phyloP scores from a whole-genome alignment of 2,329 filamentous ascomycete genomes.

The Fusarium sp. region DNA sequence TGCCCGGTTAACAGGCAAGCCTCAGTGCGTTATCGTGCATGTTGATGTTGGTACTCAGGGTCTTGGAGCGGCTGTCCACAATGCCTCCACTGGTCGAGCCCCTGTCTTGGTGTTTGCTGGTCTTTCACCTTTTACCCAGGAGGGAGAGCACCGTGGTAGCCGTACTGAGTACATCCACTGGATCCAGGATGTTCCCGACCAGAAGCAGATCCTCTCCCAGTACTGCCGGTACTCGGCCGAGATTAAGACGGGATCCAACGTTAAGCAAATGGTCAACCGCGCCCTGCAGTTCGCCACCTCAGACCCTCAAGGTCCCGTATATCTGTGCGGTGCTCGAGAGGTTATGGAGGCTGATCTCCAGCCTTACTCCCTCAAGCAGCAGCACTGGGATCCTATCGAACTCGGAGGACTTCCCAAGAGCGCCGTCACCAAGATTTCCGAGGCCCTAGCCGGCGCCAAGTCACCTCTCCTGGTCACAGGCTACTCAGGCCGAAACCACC shows the following conservation, averaged over 20 bases:
- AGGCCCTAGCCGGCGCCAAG: slow-evolving; percentile 72
- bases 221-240: slow-evolving; percentile 88
- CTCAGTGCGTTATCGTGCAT: slow-evolving; percentile 83
- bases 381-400: slow-evolving; percentile 77
- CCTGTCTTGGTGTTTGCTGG: slow-evolving; percentile 85
- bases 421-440: slow-evolving; percentile 70
- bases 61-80: slow-evolving; percentile 82
- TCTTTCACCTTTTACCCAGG: slow-evolving; percentile 79
- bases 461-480: slow-evolving; percentile 78
- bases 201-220: slow-evolving; percentile 83
- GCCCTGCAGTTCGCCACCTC: slow-evolving; percentile 85
- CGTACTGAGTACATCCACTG: slow-evolving; percentile 88
- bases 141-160: slow-evolving; percentile 82
- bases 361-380: slow-evolving; percentile 76
- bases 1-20: slow-evolving; percentile 76
- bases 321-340: slow-evolving; percentile 82
- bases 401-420: slow-evolving; percentile 68
- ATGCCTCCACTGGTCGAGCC: slow-evolving; percentile 79
- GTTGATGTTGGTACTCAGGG: slow-evolving; percentile 87
- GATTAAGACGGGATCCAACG: slow-evolving; percentile 85
- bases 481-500: slow-evolving; percentile 77
- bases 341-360: slow-evolving; percentile 88
- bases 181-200: slow-evolving; percentile 87
- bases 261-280: slow-evolving; percentile 90
- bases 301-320: slow-evolving; percentile 83